Evolutionary conservation across 1,139 yeast species (phyloP).

Genomic region (Suhomyces terraborum): DNA sequence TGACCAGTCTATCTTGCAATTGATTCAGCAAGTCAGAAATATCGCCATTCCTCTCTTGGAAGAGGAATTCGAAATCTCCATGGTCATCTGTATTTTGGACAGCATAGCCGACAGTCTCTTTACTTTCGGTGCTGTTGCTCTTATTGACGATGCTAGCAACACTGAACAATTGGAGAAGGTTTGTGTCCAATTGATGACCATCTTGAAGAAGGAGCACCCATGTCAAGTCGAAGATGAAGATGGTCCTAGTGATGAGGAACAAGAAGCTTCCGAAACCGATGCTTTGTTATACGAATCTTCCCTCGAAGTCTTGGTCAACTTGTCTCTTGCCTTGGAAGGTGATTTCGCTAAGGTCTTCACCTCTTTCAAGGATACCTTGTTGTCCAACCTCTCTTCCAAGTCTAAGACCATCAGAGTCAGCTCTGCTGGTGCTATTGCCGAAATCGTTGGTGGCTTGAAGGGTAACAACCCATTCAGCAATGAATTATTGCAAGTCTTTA

Average conservation of each 20-base stretch:
- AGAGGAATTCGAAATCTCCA: constrained; percentile 79
- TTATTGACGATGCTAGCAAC: constrained; percentile 58
- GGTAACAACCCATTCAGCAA: constrained; percentile 64
- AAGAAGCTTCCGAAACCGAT: constrained; percentile 83
- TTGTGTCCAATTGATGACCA: constrained; percentile 67
- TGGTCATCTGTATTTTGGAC: constrained; percentile 81
- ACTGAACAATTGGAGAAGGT: constrained; percentile 63
- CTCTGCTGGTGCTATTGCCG: constrained; percentile 89
- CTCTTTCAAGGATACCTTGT: constrained; percentile 69
- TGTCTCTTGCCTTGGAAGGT: constrained; percentile 72
- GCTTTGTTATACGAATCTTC: constrained; percentile 83
- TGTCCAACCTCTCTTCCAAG: constrained; percentile 61
- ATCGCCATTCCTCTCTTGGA: constrained; percentile 63
- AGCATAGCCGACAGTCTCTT: constrained; percentile 69
- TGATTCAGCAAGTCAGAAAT: constrained; percentile 67
- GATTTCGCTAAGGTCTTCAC: constrained; percentile 74
- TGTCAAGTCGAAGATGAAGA: constrained; percentile 68
- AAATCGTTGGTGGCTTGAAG: constrained; percentile 77
- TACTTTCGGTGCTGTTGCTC: constrained; percentile 73
- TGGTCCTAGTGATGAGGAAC: constrained; percentile 54
- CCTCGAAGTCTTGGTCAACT: constrained; percentile 77
- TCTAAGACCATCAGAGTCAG: constrained; percentile 77
- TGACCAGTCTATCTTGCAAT: constrained; percentile 55
- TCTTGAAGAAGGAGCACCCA: constrained; percentile 78
- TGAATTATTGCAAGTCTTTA: constrained; percentile 70